A percentile compares a stretch with the other conserved stretches of the same genome.
Evolutionary conservation across 2,329 filamentous ascomycete genomes (phyloP).

Genomic region (Lachnellula occidentalis): DNA sequence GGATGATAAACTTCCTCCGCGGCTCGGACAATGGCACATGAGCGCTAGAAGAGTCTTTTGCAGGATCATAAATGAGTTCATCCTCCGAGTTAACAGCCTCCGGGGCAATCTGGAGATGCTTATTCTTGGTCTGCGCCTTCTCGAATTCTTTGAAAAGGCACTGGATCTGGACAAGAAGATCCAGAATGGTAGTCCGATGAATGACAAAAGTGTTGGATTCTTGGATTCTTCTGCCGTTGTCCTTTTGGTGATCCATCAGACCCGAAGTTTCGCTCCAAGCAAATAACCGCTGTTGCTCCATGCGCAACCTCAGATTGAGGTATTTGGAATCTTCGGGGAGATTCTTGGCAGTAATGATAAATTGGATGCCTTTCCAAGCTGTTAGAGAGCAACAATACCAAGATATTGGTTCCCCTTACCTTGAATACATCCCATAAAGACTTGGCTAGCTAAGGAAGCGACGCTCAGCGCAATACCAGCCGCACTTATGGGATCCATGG

Average conservation of each 20-base stretch:
- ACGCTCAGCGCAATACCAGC: slow-evolving; percentile 32
- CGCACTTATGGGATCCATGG: slow-evolving; percentile 29
- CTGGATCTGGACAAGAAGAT: slow-evolving; percentile 42
- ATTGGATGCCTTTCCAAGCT: slow-evolving; percentile 37
- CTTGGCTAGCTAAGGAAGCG: slow-evolving; percentile 41
- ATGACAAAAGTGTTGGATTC: slow-evolving; percentile 44
- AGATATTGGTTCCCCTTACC: slow-evolving; percentile 22
- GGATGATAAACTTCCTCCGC: slow-evolving; percentile 40
- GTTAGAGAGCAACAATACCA: neutral
- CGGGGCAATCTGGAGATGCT: slow-evolving; percentile 31
- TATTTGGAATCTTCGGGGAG: slow-evolving; percentile 45
- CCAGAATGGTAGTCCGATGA: slow-evolving; percentile 44
- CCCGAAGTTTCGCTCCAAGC: slow-evolving; percentile 46
- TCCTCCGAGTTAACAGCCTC: slow-evolving; percentile 30
- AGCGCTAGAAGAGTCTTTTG: slow-evolving; percentile 40
- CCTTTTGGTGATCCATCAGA: slow-evolving; percentile 38
- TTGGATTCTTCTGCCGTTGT: slow-evolving; percentile 37
- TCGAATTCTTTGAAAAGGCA: slow-evolving; percentile 44
- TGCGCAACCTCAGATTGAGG: slow-evolving; percentile 42
- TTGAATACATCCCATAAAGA: slow-evolving; percentile 43
- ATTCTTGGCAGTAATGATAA: slow-evolving; percentile 42
- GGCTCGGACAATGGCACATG: slow-evolving; percentile 40
- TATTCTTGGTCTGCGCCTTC: slow-evolving; percentile 37
- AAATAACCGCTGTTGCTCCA: slow-evolving; percentile 46
- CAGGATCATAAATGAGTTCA: slow-evolving; percentile 29